Percentiles rank a stretch among this genome's conserved stretches.
These are phyloP conservation scores for Amylostereum areolatum DNA, from an alignment of 1,284 basidiomycete species.

Conservation along the genomic window DNA sequence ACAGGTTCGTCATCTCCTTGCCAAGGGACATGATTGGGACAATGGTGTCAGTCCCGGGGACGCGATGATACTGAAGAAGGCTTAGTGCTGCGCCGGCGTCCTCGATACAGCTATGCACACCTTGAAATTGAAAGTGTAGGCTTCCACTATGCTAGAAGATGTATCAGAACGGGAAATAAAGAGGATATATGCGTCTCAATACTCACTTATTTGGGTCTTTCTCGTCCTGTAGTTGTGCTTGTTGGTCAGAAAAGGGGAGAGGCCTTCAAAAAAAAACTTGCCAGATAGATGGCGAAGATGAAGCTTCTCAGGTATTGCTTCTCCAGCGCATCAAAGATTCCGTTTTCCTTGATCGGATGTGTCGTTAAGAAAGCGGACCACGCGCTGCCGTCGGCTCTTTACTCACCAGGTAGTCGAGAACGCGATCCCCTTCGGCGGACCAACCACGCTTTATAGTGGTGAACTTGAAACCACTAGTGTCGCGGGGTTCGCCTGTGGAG, in stretches of 20 bases:
- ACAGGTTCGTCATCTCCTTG: constrained; percentile 45
- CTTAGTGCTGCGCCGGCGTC: neutral
- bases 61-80: constrained; percentile 45
- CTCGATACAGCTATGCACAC: constrained; percentile 26
- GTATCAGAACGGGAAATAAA: neutral
- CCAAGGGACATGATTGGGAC: constrained; percentile 68
- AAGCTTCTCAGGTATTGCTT: constrained; percentile 74
- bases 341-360: constrained; percentile 50
- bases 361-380: constrained; percentile 8
- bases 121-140: constrained; percentile 78
- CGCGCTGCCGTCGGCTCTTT: neutral
- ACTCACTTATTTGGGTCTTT: constrained; percentile 74
- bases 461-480: constrained; percentile 49
- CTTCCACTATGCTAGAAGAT: constrained; percentile 62
- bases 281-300: constrained; percentile 78
- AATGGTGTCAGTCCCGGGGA: constrained; percentile 47
- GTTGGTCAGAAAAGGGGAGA: neutral
- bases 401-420: constrained; percentile 71
- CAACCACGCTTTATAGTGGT: constrained; percentile 71
- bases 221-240: constrained; percentile 44
- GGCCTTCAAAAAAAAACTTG: constrained; percentile 24
- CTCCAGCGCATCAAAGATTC: constrained; percentile 74
- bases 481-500: too few species aligned
- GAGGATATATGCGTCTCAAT: constrained; percentile 17
- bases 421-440: constrained; percentile 72